Evolutionary conservation across 148 eudicot genomes (phyloP), one percentile per base, ranked within the genome.

Genomic region (Vaccinium vitisidaea): DNA sequence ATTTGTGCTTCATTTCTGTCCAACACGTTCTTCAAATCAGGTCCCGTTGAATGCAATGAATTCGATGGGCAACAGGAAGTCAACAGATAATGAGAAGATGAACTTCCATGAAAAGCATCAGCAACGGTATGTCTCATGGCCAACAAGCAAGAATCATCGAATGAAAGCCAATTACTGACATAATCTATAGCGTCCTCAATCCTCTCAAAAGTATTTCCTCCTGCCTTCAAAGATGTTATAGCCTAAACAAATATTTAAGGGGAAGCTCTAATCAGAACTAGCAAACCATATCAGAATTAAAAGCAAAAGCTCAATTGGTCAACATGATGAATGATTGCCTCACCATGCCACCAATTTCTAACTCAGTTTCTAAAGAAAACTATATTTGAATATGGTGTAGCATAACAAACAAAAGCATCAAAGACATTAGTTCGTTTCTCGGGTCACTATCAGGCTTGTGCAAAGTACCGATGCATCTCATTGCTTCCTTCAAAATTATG

Each of bases 131-230:
- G 46, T 84, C 82, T 83, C 58, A 86, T 83, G 63, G 83, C 63
- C 48, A 89, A 83, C 82, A 83, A 55, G 84, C 83, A 80, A 63
- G 93, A 84, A 88, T 93, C 94, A 85, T 92, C 93, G 56, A 85
- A 86, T 23, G 90, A 85, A 88, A 92, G 91, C 79, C 74, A 89
- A 61, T 87, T 90, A 84, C 88, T 93, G 55, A 93, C 90, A 87
- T 86, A 89, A 75, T 94, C 98, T 80, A 93, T 85, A 52, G 91
- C 32, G 32, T 32, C 32, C 32, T 32, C 32, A 32, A 32, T 32
- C 32, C 32, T 32, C 32, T 32, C 32, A 32, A 32, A 32, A 32
- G 32, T 32, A 32, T 32, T 32, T 32, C 32, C 32, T 32, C 32
- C 32, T 32, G 32, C 32, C 32, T 32, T 32, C 32, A 32, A 32